These are phyloP conservation scores for Fusarium oxysporum DNA, from an alignment of 2,329 filamentous ascomycete species.

Conservation along the genomic window DNA sequence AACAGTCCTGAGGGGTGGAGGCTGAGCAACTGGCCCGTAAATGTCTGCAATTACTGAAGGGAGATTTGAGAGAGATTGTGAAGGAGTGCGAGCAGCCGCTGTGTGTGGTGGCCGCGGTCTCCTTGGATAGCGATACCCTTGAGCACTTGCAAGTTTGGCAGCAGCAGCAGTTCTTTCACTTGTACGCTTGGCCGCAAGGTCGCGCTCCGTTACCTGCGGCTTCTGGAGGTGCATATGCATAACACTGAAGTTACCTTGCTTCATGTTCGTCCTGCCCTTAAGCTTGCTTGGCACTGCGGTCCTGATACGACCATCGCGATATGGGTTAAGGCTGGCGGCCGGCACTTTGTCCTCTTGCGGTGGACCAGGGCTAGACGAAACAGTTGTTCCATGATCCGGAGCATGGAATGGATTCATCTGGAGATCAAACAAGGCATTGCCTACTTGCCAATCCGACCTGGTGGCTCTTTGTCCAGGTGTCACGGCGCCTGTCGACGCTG, in stretches of 20 bases:
- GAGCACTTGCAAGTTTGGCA: constrained; percentile 66
- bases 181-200: constrained; percentile 68
- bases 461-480: constrained; percentile 4
- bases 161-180: constrained; percentile 71
- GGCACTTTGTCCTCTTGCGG: neutral
- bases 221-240: constrained; percentile 69
- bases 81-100: neutral
- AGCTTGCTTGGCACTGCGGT: constrained; percentile 72
- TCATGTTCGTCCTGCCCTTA: constrained; percentile 67
- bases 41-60: neutral
- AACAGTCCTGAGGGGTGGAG: constrained; percentile 2
- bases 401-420: constrained; percentile 14
- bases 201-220: constrained; percentile 60
- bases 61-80: constrained; percentile 6
- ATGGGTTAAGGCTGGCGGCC: constrained; percentile 34
- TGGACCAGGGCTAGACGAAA: neutral
- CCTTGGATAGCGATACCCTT: constrained; percentile 64
- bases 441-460: constrained; percentile 1
- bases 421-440: constrained; percentile 20
- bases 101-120: constrained; percentile 54
- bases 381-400: neutral
- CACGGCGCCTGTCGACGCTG: constrained; percentile 1
- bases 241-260: constrained; percentile 71
- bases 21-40: constrained; percentile 1
- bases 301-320: constrained; percentile 52